These are phyloP conservation scores for Moringa oleifera DNA, from an alignment of 345 rosid species.

Conservation along the genomic window DNA sequence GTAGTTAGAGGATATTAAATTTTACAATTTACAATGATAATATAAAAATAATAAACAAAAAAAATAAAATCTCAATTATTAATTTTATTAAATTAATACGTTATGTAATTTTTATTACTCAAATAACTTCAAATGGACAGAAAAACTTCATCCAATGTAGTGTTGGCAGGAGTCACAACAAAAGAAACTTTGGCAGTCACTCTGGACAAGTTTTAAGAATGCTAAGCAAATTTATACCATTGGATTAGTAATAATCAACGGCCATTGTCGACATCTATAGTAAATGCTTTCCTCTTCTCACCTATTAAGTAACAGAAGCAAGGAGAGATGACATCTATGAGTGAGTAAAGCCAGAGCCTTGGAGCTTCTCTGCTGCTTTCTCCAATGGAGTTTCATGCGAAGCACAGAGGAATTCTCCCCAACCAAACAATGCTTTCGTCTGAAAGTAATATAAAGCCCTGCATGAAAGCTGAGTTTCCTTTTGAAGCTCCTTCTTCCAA, in stretches of 20 bases:
- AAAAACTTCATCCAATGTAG: no score
- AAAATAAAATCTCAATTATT: no score
- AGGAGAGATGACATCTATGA: no score
- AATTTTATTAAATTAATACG: no score
- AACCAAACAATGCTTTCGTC: constrained; percentile 23
- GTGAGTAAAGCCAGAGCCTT: constrained; percentile 2
- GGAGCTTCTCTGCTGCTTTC: background rate
- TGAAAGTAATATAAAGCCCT: constrained; percentile 21
- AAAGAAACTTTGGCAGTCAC: no score
- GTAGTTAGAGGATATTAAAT: no score
- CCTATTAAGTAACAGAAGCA: constrained; percentile 18
- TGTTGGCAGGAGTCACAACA: no score
- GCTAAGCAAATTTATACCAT: constrained; percentile 8
- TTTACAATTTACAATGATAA: no score
- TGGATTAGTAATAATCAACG: constrained; percentile 17
- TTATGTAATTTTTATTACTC: no score
- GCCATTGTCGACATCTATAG: constrained; percentile 10
- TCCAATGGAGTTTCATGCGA: constrained; percentile 19
- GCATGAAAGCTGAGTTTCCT: constrained; percentile 32
- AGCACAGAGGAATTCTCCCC: constrained; percentile 15
- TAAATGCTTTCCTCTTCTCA: constrained; percentile 9
- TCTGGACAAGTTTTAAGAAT: background rate
- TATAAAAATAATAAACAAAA: no score
- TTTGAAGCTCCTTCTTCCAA: constrained; percentile 29
- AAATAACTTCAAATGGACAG: no score